Base-by-base conservation (phyloP, 306 rosid species). In the Cucumis cinereus region DNA sequence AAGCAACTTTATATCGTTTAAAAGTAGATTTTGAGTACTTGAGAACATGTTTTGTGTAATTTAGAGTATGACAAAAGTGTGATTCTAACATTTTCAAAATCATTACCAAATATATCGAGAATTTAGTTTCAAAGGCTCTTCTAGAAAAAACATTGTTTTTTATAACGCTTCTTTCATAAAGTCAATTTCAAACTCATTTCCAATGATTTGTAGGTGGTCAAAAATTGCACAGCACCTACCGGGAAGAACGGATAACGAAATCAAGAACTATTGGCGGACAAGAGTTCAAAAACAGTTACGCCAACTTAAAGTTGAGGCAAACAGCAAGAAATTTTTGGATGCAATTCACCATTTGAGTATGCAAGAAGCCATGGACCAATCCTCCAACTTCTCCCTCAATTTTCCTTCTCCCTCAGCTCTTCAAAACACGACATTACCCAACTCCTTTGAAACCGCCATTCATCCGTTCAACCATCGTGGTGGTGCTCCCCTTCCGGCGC, bases 171-270 rank as follows among this genome's bases (percentile, higher is more conserved):
- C 8, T 52, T 1, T 52, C 57, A 52, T 17, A 15, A 43, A 17
- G 57, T 52, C 57, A 16, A 52, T 52, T 17, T 52, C 26, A 55
- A 55, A 55, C 60, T 55, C 14, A 20, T 9, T 17, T 7, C 3
- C 22, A 20, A 56, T n/a, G 3, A 20, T 43, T 24, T 3, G 5
- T 17, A 75, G 78, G 55, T 75, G 78, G 78, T 75, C 78, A 5
- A 75, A 75, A 23, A 75, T 75, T 20, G 78, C 78, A 17, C 78
- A 75, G 10, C 57, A 75, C 2, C 8, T 75, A 38, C 78, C 78
- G 0, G 78, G 78, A 41, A 58, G 78, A 41, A 75, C 78, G 7
- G 78, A 75, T 17, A 75, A 75, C 20, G 78, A 75, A 38, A 75
- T 75, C 7, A 75, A 75, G 56, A 75, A 75, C 15, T 75, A 58